Evolutionary conservation across 805 yeast genomes (phyloP), one percentile per base, ranked within the genome.

Genomic region (Hanseniaspora lachancei): DNA sequence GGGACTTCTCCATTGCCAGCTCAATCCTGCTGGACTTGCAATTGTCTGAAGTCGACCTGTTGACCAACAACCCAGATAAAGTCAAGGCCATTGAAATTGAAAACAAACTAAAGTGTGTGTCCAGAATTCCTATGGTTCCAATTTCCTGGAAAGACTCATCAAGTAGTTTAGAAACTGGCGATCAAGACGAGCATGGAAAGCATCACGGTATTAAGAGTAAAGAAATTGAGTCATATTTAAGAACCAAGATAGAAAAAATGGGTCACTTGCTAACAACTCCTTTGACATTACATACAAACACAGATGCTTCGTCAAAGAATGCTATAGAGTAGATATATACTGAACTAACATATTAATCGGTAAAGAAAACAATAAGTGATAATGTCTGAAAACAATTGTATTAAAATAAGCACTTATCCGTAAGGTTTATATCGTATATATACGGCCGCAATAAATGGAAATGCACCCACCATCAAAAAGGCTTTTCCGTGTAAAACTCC

Each of bases 41-140:
- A 12, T 76, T 87, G 58, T 67, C 69, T 23, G 77, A 84, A 54
- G 82, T 93, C 59, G 79, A 84, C 62, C 73, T 93, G 42, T 72
- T 93, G 65, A 93, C 99, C 1, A 93, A 93, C 66, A 93, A 93
- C 66, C 98, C 98, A 1, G 97, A 93, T 66, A 93, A 93, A 70
- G 87, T 93, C 43, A 79, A 82, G 23, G 97, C 97, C 1, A 96
- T 93, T 4, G 97, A 89, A 70, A 96, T 97, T 42, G 81, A 80
- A 64, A 76, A 84, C 42, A 72, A 78, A 52, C 80, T 93, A 34
- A 77, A 75, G 59, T 97, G 95, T 46, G 76, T 77, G 27, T 93
- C 91, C 67, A 78, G 98, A 61, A 89, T 91, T 2, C 96, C 99
- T 39, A 93, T 93, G 99, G 78, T 93, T 3, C 99, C 99, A 15